phyloP scores from a whole-genome alignment of 2,329 filamentous ascomycete species.

The Trichoderma endophyticum region DNA sequence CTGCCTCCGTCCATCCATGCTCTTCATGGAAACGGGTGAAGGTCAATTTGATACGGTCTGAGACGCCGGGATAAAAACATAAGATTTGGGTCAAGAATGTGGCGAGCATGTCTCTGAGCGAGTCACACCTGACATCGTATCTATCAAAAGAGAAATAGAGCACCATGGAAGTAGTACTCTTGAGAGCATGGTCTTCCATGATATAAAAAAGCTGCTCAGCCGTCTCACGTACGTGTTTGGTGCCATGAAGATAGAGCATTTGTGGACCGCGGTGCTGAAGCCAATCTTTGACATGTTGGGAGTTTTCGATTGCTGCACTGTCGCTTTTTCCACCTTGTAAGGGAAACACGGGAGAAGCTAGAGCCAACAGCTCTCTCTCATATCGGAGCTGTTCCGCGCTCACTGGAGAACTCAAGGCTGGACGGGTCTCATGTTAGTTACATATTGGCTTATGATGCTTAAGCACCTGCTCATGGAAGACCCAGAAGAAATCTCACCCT shows the following conservation, averaged over 20 bases:
- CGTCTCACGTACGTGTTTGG: conserved; percentile 10
- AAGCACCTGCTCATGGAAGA: not conserved
- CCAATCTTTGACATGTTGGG: not conserved
- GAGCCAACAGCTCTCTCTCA: conserved; percentile 9
- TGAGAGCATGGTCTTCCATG: conserved; percentile 11
- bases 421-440: not conserved
- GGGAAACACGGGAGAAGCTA: conserved; percentile 18
- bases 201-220: conserved; percentile 19
- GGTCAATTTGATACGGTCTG: conserved; percentile 8
- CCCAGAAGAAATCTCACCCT: not conserved
- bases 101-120: conserved; percentile 19
- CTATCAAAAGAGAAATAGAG: conserved; percentile 21
- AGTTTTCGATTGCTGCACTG: not conserved
- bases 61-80: conserved; percentile 7
- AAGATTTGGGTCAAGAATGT: conserved; percentile 19
- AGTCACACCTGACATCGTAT: conserved; percentile 17
- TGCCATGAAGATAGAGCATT: conserved; percentile 20
- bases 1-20: conserved; percentile 20
- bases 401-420: not conserved
- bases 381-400: conserved; percentile 2
- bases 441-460: not conserved
- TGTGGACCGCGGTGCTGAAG: conserved; percentile 13
- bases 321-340: not conserved
- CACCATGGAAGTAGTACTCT: not conserved
- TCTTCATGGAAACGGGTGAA: conserved; percentile 14